Evolutionary conservation across 257 asterid genomes (phyloP), one percentile per base, ranked within the genome.

Genomic region (Pogostemon cablin): DNA sequence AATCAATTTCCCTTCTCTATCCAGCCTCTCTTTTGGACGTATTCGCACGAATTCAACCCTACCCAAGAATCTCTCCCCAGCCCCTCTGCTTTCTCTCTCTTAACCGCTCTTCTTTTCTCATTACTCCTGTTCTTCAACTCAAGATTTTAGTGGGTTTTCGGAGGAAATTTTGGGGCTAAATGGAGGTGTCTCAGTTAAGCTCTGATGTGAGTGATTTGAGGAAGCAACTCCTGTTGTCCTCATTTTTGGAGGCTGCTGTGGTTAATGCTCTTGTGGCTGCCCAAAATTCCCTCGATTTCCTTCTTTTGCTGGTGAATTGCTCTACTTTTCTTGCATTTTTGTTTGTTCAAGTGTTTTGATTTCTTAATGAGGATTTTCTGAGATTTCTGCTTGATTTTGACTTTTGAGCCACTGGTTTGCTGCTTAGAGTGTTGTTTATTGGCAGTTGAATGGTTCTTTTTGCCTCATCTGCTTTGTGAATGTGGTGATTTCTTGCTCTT

Each of bases 141-240:
- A 55, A 44, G 65, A 25, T 56, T 68, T 72, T 10, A 7, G 50
- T 37, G 65, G 50, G 62, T 50, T 49, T 71, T 68, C 49, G 5
- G 69, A 38, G 49, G 48, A 8, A 38, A 41, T 47, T 54, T 42
- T 50, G 64, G 12, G 47, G 72, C 71, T 2, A 37, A 84, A 91
- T 91, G 96, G 97, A 87, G 86, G 87, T 78, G 76, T 67, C 69
- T 49, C 83, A 70, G 70, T 77, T 75, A 78, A 84, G 86, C 81
- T 85, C 75, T 67, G 88, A 81, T 60, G 62, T 72, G 76, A 62
- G 52, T 70, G 80, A 72, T 80, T 49, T 77, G 75, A 71, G 68
- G 68, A 76, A 79, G 70, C 80, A 76, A 71, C 75, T 77, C 25
- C 69, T 76, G 74, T 72, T 80, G 34, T 75, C 72, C 77, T 81